Evolutionary conservation across 768 basidiomycete genomes (phyloP).

Genomic region (Collybiopsis luxurians): DNA sequence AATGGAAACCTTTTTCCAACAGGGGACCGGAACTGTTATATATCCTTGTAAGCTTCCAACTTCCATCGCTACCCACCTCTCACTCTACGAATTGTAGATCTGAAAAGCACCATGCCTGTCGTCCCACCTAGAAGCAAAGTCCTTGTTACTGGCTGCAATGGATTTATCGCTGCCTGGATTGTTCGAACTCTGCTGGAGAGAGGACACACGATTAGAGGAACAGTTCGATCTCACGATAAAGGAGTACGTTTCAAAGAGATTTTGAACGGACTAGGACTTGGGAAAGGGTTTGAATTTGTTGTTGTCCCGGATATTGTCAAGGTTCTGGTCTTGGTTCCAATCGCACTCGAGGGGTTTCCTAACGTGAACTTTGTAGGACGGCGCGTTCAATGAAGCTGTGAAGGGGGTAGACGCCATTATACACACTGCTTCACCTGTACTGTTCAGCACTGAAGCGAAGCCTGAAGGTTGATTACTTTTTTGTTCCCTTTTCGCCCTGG

Average conservation of each 20-base stretch:
- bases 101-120: no score
- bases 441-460: constrained; percentile 29
- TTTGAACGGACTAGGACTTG: constrained; percentile 53
- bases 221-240: constrained; percentile 63
- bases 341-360: background rate
- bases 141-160: constrained; percentile 41
- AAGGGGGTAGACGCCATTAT: constrained; percentile 55
- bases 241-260: constrained; percentile 51
- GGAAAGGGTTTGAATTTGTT: constrained; percentile 58
- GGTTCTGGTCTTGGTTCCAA: constrained; percentile 25
- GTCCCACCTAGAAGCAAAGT: constrained; percentile 31
- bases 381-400: constrained; percentile 62
- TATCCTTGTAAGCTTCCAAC: no score
- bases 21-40: no score
- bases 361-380: constrained; percentile 24
- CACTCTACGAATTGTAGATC: no score
- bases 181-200: constrained; percentile 48
- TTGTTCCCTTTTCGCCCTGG: background rate
- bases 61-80: no score
- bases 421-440: constrained; percentile 54
- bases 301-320: constrained; percentile 68
- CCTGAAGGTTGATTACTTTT: constrained; percentile 35
- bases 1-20: no score
- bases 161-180: constrained; percentile 40
- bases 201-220: constrained; percentile 64